phyloP scores from a whole-genome alignment of 1,284 basidiomycete genomes.

The Heterobasidion occidentale region DNA sequence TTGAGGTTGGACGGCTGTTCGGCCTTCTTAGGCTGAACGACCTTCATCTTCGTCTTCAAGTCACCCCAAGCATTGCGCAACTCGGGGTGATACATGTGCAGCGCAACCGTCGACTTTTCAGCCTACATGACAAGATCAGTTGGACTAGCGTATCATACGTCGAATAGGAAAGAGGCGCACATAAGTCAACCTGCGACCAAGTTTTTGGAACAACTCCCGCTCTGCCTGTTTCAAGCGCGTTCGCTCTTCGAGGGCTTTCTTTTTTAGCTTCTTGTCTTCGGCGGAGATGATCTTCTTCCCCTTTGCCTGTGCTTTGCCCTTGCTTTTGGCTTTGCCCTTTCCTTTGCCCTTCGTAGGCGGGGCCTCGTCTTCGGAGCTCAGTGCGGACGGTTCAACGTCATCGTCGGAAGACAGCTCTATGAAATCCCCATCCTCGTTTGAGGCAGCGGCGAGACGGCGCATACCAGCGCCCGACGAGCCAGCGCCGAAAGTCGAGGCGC shows the following conservation, averaged over 20 bases:
- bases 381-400: slow-evolving; percentile 11
- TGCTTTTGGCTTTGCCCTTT: slow-evolving; percentile 15
- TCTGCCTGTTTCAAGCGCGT: slow-evolving; percentile 37
- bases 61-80: slow-evolving; percentile 87
- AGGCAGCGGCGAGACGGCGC: slow-evolving; percentile 13
- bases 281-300: background rate
- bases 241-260: slow-evolving; percentile 3
- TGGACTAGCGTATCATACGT: slow-evolving; percentile 1
- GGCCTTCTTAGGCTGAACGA: slow-evolving; percentile 63
- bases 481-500: slow-evolving; percentile 20
- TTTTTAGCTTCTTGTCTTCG: background rate
- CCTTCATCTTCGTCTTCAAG: slow-evolving; percentile 56
- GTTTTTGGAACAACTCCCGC: slow-evolving; percentile 34
- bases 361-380: slow-evolving; percentile 29
- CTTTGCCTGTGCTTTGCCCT: slow-evolving; percentile 15
- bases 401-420: slow-evolving; percentile 16
- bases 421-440: slow-evolving; percentile 12
- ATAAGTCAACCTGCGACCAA: slow-evolving; percentile 67
- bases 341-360: slow-evolving; percentile 22
- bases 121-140: slow-evolving; percentile 36
- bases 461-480: slow-evolving; percentile 32
- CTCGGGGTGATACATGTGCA: slow-evolving; percentile 68
- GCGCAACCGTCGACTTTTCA: slow-evolving; percentile 65
- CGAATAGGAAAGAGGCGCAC: slow-evolving; percentile 26
- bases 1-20: slow-evolving; percentile 80